phyloP scores from a whole-genome alignment of 331 rosid species.

The Telfairia occidentalis region DNA sequence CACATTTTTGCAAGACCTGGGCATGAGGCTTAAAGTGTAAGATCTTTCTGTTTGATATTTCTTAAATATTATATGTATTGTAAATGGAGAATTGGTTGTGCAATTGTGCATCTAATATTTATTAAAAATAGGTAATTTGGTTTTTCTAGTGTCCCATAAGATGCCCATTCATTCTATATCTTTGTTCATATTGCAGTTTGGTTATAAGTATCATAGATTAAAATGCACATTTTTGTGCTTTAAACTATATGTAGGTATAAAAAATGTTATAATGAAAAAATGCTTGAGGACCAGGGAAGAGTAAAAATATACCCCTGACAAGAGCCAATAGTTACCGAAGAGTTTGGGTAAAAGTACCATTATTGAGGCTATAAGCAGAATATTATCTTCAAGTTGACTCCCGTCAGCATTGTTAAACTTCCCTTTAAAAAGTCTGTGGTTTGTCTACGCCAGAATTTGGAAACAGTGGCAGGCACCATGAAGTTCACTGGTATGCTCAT shows the following conservation, averaged over 20 bases:
- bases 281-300: neutral
- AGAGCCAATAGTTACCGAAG: neutral
- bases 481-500: neutral
- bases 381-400: neutral
- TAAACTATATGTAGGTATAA: neutral
- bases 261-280: neutral
- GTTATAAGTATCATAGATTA: neutral
- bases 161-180: neutral
- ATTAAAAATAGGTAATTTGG: neutral
- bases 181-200: neutral
- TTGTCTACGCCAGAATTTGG: neutral
- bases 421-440: neutral
- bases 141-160: neutral
- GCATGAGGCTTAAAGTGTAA: conserved; percentile 94
- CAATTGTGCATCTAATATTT: neutral
- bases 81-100: neutral
- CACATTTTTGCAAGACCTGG: conserved; percentile 76
- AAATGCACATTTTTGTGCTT: neutral
- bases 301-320: neutral
- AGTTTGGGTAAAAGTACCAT: neutral
- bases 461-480: neutral
- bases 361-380: neutral
- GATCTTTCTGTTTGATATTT: conserved; percentile 19
- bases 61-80: neutral
- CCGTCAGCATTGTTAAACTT: neutral